A percentile compares a stretch with the other conserved stretches of the same genome.
phyloP scores from a whole-genome alignment of 2,329 filamentous ascomycete species.

The Penicillium sp. region DNA sequence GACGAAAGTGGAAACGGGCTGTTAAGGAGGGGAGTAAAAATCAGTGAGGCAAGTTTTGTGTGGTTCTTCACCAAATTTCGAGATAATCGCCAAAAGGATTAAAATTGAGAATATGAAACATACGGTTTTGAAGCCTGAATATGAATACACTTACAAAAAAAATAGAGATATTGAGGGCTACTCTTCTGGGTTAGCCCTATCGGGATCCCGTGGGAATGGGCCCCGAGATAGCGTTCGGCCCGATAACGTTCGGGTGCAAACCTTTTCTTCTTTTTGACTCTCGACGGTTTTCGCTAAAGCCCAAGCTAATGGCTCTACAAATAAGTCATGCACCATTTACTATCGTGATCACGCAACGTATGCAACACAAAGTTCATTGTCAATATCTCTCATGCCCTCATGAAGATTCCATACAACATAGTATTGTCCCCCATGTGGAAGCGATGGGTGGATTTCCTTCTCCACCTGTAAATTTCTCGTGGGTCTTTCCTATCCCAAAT shows the following conservation, averaged over 20 bases:
- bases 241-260: not conserved
- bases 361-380: not conserved
- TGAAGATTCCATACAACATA: not conserved
- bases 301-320: too few relatives aligned
- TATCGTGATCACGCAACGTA: not conserved
- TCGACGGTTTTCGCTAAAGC: too few relatives aligned
- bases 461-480: constrained; percentile 5
- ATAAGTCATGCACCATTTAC: too few relatives aligned
- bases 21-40: not conserved
- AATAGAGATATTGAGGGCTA: too few relatives aligned
- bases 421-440: not conserved
- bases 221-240: not conserved
- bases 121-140: too few relatives aligned
- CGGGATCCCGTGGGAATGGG: constrained; percentile 4
- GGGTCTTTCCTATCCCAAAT: constrained; percentile 3
- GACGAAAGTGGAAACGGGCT: not conserved
- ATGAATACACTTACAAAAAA: too few relatives aligned
- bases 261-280: not conserved
- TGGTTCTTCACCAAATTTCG: not conserved
- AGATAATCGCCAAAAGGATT: not conserved
- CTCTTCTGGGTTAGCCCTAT: not conserved
- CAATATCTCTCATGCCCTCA: not conserved
- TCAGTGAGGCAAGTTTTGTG: not conserved
- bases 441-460: not conserved
- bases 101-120: too few relatives aligned